Base-by-base conservation (phyloP, 768 basidiomycete genomes). In the Fistulinella prunicolor region DNA sequence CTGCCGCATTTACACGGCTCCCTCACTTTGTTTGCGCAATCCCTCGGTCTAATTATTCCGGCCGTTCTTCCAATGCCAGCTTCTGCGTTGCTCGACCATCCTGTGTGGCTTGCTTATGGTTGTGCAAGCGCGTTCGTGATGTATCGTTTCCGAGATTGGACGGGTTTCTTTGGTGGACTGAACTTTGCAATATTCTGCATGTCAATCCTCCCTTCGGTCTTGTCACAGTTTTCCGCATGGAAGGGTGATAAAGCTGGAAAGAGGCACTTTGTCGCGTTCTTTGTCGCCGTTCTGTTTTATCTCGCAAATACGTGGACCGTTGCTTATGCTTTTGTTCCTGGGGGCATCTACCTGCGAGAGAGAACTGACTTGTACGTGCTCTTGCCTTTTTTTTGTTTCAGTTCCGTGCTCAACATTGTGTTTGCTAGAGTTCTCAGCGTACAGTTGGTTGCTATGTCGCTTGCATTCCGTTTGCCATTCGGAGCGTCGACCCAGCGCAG, bases 251-350 rank as follows among this genome's bases (percentile, higher is more conserved):
- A 71, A 23, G 72, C 75, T 1, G 77, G 72, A 12, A 73, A 70
- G 55, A 79, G 78, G 4, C 79, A 77, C 53, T 80, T 78, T 38
- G 67, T 68, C 2, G 82, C 81, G 14, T 78, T 86, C 70, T 62
- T 81, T 19, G 68, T 84, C 3, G 83, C 83, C 44, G 75, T 79
- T 44, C 37, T 90, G 28, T 70, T 89, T 38, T 76, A 79, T 42
- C 74, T 93, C 20, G 77, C 82, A 23, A 83, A 82, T 47, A 80
- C 88, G 14, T 88, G 89, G 71, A 92, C 90, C 0, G 89, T 89
- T 45, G 91, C 91, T 1, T 93, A 94, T 68, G 90, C 91, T 2
- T 94, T 93, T 56, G 89, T 94, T 12, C 90, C 90, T 3, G 86
- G 86, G 1, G 90, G 89, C 0, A 65, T 74, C 48, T 78, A 82